Base-by-base conservation (phyloP, 2,329 filamentous ascomycete genomes). In the Chrysoporthe deuterocubensis region DNA sequence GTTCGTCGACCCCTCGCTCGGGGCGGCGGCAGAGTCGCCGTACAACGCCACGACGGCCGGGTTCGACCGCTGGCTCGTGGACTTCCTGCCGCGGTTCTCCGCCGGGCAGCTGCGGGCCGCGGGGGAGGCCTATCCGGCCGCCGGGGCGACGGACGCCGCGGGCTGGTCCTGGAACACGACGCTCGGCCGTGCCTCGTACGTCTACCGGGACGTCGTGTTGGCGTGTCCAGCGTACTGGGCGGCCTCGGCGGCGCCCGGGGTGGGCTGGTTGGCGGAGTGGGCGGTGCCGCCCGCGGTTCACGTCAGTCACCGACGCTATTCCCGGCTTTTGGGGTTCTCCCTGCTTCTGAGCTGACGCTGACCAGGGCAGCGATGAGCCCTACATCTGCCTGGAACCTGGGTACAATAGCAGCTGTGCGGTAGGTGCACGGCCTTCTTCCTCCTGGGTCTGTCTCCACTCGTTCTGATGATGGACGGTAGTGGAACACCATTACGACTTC, bases 361-460 rank as follows among this genome's bases (percentile, higher is more conserved):
- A 32, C 14, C 21, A 65, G 62, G 62, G 62, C 18, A 59, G 62
- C 26, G 62, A 65, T 59, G 62, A 65, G 54, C 54, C 42, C 14
- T 65, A 59, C n/a, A 59, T 65, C 18, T 65, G 62, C 11, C 18
- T 64, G 6, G 52, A 65, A 11, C 43, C 62, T 14, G 62, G 62
- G 9, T 65, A 65, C 62, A 50, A 58, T 8, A 58, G 42, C 18
- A 50, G 32, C n/a, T 65, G 62, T 26, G 5, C 34, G 42, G 62
- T 65, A 43, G 16, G 62, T 14, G 8, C n/a, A 60, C 21, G 26
- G 4, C 37, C 37, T 34, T 13, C 34, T n/a, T 13, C 11, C 9
- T 11, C 4, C 18, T 18, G 34, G 9, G 18, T 44, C 11, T 34
- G 18, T 21, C 60, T 43, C 9, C 1, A 16, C 13, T 56, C 32